Evolutionary conservation across 2,329 filamentous ascomycete species (phyloP).

Genomic region (Fusarium liriodendri): DNA sequence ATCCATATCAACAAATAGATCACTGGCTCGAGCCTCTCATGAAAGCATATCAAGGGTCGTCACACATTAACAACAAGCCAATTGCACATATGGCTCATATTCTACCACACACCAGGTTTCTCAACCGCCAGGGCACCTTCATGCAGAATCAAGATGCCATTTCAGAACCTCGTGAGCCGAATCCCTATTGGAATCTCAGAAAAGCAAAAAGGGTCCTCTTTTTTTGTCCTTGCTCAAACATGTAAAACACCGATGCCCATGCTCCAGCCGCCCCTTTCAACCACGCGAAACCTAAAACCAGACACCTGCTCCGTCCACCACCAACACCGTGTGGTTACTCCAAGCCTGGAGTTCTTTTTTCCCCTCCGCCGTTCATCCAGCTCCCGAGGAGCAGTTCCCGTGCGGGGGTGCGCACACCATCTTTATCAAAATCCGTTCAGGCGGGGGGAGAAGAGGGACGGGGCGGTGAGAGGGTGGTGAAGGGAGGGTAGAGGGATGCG

Average conservation of each 20-base stretch:
- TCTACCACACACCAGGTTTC: background rate
- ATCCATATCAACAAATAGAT: background rate
- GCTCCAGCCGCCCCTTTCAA: conserved; percentile 46
- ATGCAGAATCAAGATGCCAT: conserved; percentile 52
- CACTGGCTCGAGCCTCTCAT: background rate
- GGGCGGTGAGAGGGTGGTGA: conserved; percentile 25
- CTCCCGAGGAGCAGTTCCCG: conserved; percentile 11
- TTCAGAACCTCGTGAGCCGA: conserved; percentile 48
- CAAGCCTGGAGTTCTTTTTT: conserved; percentile 14
- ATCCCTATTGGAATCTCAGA: conserved; percentile 48
- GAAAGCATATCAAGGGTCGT: background rate
- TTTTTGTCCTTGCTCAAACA: conserved; percentile 47
- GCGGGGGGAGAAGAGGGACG: conserved; percentile 18
- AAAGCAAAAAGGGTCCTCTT: conserved; percentile 43
- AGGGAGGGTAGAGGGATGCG: conserved; percentile 30
- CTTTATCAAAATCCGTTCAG: conserved; percentile 21
- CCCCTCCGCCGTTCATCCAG: conserved; percentile 9
- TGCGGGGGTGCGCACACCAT: background rate
- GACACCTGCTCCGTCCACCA: conserved; percentile 31
- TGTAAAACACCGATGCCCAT: conserved; percentile 52
- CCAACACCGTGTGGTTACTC: conserved; percentile 20
- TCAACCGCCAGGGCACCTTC: conserved; percentile 22
- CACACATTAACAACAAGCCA: background rate
- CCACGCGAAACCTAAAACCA: conserved; percentile 29
- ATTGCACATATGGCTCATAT: background rate